Evolutionary conservation across 208 protist species (phyloP).

Genomic region (Trypanosoma avium): DNA sequence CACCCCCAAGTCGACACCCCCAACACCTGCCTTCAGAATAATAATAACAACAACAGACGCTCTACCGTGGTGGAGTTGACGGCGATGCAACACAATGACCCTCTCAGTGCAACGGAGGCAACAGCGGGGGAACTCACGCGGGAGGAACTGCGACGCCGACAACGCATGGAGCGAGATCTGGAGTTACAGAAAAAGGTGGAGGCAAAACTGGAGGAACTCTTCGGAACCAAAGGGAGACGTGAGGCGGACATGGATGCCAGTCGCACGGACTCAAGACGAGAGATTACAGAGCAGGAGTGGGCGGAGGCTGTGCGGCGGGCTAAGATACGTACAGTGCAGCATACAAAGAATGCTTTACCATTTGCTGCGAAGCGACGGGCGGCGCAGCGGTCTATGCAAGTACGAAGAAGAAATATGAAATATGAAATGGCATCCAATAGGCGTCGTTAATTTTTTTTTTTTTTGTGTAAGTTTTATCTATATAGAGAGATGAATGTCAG

Average conservation of each 20-base stretch:
- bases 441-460: constrained; percentile 49
- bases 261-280: constrained; percentile 61
- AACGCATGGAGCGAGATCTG: constrained; percentile 40
- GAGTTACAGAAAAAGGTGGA: constrained; percentile 67
- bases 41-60: too few species aligned
- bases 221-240: constrained; percentile 44
- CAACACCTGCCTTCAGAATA: constrained; percentile 79
- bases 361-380: constrained; percentile 66
- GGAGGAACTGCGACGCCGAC: constrained; percentile 56
- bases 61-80: constrained; percentile 84
- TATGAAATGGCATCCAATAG: constrained; percentile 67
- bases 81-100: constrained; percentile 87
- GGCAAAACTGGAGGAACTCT: constrained; percentile 66
- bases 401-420: constrained; percentile 36
- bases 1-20: constrained; percentile 84
- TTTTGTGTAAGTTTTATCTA: too few species aligned
- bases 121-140: constrained; percentile 53
- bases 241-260: constrained; percentile 17
- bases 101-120: constrained; percentile 42
- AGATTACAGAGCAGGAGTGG: constrained; percentile 78
- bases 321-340: constrained; percentile 54
- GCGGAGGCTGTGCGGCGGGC: constrained; percentile 72
- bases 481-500: too few species aligned
- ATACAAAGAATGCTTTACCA: constrained; percentile 71
- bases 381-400: constrained; percentile 36